A percentile compares a stretch with the other conserved stretches of the same genome.
phyloP scores from a whole-genome alignment of 208 protist genomes.

The Acanthamoeba lugdunensis region DNA sequence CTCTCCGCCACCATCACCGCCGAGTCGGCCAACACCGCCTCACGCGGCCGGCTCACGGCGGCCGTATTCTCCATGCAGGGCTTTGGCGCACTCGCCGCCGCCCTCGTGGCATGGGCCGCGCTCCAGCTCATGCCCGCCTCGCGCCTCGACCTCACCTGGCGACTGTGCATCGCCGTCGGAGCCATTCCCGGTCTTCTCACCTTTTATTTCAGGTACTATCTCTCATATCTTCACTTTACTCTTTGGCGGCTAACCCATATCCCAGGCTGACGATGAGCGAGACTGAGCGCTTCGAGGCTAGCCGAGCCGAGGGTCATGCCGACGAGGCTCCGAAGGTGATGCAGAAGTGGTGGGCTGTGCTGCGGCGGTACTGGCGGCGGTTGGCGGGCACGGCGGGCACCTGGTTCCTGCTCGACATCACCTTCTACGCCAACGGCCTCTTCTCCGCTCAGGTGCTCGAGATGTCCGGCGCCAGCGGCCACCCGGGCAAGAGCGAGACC shows the following conservation, averaged over 20 bases:
- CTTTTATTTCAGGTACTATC: conserved; percentile 78
- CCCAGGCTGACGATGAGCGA: conserved; percentile 51
- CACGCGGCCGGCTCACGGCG: conserved; percentile 76
- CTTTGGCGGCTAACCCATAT: too few relatives aligned
- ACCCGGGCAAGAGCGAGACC: background rate
- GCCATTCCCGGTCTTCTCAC: conserved; percentile 79
- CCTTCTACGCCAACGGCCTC: conserved; percentile 85
- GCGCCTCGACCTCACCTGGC: conserved; percentile 71
- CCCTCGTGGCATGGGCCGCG: conserved; percentile 65
- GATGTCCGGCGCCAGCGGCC: background rate
- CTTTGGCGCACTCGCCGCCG: conserved; percentile 76
- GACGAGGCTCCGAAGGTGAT: background rate
- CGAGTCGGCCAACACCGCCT: conserved; percentile 69
- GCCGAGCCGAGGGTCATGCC: background rate
- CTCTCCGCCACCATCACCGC: conserved; percentile 82
- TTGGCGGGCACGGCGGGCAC: conserved; percentile 83
- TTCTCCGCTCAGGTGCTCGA: background rate
- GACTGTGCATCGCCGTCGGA: conserved; percentile 78
- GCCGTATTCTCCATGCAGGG: conserved; percentile 86
- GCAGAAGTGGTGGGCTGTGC: conserved; percentile 64
- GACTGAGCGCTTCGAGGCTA: background rate
- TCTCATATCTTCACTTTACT: too few relatives aligned
- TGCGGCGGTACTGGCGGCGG: conserved; percentile 39
- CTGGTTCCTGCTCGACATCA: conserved; percentile 89
- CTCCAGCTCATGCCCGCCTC: background rate